These are phyloP conservation scores for Lentinus tigrinus DNA, from an alignment of 768 basidiomycete species.

Conservation along the genomic window DNA sequence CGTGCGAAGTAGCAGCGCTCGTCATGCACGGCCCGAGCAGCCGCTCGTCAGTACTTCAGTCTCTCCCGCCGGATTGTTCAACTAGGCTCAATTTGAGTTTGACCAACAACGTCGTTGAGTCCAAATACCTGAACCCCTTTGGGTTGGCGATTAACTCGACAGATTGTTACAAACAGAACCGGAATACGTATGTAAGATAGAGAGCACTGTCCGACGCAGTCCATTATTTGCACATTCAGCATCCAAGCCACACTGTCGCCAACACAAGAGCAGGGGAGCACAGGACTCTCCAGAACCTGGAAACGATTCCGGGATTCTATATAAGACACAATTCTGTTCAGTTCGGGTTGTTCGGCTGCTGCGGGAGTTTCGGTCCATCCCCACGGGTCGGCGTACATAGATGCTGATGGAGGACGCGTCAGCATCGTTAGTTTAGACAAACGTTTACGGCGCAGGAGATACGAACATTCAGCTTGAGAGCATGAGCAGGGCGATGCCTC, in stretches of 20 bases:
- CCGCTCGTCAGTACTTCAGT: not conserved
- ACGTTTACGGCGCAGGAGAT: not conserved
- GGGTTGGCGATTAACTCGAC: not conserved
- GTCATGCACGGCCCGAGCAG: not conserved
- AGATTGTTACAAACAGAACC: not conserved
- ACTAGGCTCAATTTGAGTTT: too few species aligned
- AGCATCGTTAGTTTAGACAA: not conserved
- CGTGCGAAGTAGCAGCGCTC: not conserved
- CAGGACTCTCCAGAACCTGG: too few species aligned
- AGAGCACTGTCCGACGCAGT: not conserved
- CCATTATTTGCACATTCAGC: not conserved
- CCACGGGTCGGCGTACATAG: slow-evolving; percentile 12
- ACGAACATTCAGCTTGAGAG: slow-evolving; percentile 30
- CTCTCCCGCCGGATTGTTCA: too few species aligned
- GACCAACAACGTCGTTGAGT: too few species aligned
- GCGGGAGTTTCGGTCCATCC: not conserved
- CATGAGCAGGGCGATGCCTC: slow-evolving; percentile 27
- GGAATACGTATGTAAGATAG: not conserved
- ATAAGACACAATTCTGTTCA: not conserved
- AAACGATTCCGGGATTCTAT: too few species aligned
- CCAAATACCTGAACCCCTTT: not conserved
- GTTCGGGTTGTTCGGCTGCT: not conserved
- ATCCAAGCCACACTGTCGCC: too few species aligned
- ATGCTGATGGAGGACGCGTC: not conserved
- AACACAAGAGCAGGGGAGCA: too few species aligned